Conservation (phyloP, 2,329 filamentous ascomycete genomes). For the Juglanconis oblonga region DNA sequence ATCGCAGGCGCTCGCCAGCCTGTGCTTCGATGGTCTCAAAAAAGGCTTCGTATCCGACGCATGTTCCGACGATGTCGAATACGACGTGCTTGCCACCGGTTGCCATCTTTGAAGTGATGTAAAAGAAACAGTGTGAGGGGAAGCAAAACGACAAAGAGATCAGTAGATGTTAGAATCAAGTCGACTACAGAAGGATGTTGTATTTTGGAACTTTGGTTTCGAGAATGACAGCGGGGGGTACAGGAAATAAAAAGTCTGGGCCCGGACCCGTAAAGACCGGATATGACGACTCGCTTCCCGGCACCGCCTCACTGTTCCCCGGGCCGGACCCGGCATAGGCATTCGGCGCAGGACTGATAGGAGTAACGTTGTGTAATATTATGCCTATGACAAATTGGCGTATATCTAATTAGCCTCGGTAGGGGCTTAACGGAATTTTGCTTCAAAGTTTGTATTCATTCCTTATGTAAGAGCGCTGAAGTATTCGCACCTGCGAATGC, state of each 20-base stretch:
- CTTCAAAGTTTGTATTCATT: too few relatives aligned
- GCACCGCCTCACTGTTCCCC: background rate
- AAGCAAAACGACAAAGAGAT: background rate
- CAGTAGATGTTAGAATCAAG: background rate
- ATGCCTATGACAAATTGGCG: too few relatives aligned
- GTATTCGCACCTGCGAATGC: too few relatives aligned
- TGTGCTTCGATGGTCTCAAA: slow-evolving; percentile 37
- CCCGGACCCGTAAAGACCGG: background rate
- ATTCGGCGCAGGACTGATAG: background rate
- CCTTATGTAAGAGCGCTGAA: too few relatives aligned
- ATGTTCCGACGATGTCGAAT: slow-evolving; percentile 53
- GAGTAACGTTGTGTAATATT: background rate
- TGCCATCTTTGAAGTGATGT: slow-evolving; percentile 2
- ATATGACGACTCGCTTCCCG: background rate
- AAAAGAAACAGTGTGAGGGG: background rate
- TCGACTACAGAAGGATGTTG: background rate
- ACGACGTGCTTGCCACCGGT: slow-evolving; percentile 39
- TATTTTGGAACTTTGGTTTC: background rate
- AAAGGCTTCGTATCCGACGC: slow-evolving; percentile 43
- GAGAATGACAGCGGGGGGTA: background rate
- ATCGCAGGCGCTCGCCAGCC: slow-evolving; percentile 38
- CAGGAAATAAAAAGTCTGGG: background rate
- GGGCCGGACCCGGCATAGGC: background rate
- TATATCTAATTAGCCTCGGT: too few relatives aligned
- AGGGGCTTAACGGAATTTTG: too few relatives aligned